These are phyloP conservation scores for Diplodia intermedia DNA, from an alignment of 2,329 filamentous ascomycete genomes.

Conservation along the genomic window DNA sequence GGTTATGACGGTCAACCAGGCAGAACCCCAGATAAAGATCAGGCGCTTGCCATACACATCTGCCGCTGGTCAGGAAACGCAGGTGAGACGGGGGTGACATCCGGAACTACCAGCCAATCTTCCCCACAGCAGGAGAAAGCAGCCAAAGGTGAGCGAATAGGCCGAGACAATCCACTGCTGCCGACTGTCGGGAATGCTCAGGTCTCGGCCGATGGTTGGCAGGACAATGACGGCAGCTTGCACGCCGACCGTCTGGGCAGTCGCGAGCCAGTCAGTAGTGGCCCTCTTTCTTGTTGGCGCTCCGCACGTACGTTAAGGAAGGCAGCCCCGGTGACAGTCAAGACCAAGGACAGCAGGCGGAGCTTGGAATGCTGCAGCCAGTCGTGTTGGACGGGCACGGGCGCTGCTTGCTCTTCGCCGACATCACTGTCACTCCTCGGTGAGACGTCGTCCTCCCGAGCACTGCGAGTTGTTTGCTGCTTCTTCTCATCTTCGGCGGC, in stretches of 20 bases:
- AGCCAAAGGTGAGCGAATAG: conserved; percentile 69
- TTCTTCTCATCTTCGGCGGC: conserved; percentile 11
- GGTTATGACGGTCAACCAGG: conserved; percentile 64
- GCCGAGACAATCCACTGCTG: conserved; percentile 58
- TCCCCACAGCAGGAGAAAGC: conserved; percentile 70
- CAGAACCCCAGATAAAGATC: conserved; percentile 67
- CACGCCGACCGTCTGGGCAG: conserved; percentile 38
- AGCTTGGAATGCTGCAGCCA: conserved; percentile 37
- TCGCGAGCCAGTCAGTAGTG: not conserved
- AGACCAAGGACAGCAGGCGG: conserved; percentile 40
- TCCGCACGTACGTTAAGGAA: conserved; percentile 38
- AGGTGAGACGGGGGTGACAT: conserved; percentile 41
- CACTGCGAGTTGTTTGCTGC: not conserved
- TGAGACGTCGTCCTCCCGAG: too few relatives aligned
- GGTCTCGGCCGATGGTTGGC: conserved; percentile 42
- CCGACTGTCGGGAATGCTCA: conserved; percentile 42
- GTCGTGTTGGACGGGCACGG: not conserved
- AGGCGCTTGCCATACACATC: conserved; percentile 65
- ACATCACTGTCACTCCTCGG: not conserved
- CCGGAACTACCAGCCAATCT: conserved; percentile 57
- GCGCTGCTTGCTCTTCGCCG: conserved; percentile 13
- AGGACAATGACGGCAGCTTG: conserved; percentile 47
- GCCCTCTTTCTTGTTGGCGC: not conserved
- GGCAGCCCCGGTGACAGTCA: conserved; percentile 42
- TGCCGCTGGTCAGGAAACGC: not conserved